A percentile compares a stretch with the other conserved stretches of the same genome.
Conservation (phyloP, 345 rosid genomes). For the Eucalyptus sideroxylon region DNA sequence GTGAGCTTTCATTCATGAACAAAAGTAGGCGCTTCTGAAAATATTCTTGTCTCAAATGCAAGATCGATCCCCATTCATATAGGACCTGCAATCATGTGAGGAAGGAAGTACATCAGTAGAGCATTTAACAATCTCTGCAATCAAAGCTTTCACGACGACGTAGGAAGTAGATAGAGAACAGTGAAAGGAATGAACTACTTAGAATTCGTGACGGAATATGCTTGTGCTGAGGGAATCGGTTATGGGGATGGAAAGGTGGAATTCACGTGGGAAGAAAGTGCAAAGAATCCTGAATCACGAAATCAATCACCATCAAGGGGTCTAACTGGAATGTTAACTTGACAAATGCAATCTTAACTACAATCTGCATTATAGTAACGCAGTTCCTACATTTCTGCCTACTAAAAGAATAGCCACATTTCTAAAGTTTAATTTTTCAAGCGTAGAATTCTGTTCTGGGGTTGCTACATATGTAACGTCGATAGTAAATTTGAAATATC, state of each 20-base stretch:
- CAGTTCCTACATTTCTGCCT: background rate
- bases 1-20: background rate
- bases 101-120: background rate
- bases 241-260: background rate
- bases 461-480: background rate
- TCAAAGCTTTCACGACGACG: background rate
- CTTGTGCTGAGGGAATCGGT: background rate
- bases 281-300: background rate
- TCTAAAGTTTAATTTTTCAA: background rate
- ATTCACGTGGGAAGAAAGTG: background rate
- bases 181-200: background rate
- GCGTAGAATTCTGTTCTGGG: background rate
- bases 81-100: background rate
- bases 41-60: background rate
- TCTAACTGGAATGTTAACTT: background rate
- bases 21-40: background rate
- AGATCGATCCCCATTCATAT: background rate
- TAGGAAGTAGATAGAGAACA: background rate
- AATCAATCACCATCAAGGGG: background rate
- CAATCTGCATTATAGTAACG: background rate
- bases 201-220: background rate
- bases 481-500: background rate
- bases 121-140: background rate
- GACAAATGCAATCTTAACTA: background rate
- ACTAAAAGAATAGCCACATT: background rate